Evolutionary conservation across 139 green algal genomes (phyloP).

Genomic region (Astrephomene gubernaculifera): DNA sequence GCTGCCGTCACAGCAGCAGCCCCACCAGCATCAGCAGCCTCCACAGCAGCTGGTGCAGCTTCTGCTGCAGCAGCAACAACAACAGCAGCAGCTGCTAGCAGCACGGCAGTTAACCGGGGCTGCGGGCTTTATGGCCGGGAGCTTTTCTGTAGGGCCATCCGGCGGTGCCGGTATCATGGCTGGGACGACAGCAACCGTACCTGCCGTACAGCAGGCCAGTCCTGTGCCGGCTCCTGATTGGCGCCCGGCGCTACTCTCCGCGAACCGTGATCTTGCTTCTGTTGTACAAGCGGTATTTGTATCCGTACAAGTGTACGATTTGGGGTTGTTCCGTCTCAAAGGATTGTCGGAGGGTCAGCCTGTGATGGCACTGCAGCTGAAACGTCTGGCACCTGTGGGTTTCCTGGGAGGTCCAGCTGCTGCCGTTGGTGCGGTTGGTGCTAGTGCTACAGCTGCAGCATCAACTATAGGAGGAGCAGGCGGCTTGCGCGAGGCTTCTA

Average conservation of each 20-base stretch:
- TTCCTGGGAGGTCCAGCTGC: too few species aligned
- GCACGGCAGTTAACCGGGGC: neutral
- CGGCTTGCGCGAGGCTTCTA: neutral
- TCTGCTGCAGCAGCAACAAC: too few species aligned
- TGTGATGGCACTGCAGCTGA: slow-evolving; percentile 3
- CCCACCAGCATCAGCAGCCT: too few species aligned
- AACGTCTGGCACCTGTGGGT: neutral
- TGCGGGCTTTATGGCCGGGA: too few species aligned
- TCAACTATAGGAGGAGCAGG: neutral
- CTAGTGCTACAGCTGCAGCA: too few species aligned
- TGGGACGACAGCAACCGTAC: neutral
- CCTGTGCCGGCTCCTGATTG: too few species aligned
- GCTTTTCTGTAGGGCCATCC: too few species aligned
- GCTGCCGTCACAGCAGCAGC: too few species aligned
- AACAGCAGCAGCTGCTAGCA: too few species aligned
- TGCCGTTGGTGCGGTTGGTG: too few species aligned
- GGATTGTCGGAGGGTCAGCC: slow-evolving; percentile 18
- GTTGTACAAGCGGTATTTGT: neutral
- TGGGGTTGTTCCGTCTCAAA: slow-evolving; percentile 32
- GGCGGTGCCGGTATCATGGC: neutral
- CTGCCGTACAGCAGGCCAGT: too few species aligned
- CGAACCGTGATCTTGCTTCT: neutral
- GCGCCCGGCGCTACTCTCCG: neutral
- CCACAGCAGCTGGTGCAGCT: too few species aligned
- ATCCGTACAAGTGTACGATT: neutral